phyloP scores from a whole-genome alignment of 129 eudicot species.

The Ambrosia trifida region DNA sequence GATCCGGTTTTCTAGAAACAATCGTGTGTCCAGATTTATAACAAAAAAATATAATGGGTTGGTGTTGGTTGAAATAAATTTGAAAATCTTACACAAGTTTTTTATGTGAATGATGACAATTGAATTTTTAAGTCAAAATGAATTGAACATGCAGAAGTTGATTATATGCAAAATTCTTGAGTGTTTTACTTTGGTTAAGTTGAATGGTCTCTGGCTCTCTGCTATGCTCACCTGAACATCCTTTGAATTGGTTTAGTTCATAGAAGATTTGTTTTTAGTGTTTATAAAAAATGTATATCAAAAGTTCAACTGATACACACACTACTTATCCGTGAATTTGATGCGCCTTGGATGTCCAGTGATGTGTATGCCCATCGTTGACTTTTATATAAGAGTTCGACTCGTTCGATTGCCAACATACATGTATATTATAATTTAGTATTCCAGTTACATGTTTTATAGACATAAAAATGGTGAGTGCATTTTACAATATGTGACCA shows the following conservation, averaged over 20 bases:
- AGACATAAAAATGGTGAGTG: too few relatives aligned
- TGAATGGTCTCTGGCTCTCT: conserved; percentile 17
- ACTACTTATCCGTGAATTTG: not conserved
- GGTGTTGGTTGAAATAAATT: not conserved
- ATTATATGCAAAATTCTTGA: conserved; percentile 12
- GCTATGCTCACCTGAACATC: conserved; percentile 27
- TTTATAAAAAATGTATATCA: conserved; percentile 21
- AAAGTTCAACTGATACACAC: not conserved
- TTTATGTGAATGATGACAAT: not conserved
- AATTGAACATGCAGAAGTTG: not conserved
- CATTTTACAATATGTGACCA: too few relatives aligned
- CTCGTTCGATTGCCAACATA: not conserved
- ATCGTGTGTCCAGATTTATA: too few relatives aligned
- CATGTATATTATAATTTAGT: too few relatives aligned
- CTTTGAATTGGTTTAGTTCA: not conserved
- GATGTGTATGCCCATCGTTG: not conserved
- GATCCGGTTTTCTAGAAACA: not conserved
- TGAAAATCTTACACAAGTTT: not conserved
- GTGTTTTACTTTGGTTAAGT: conserved; percentile 27
- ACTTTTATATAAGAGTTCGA: not conserved
- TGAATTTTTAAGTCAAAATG: conserved; percentile 7
- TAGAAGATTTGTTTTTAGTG: not conserved
- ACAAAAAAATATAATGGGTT: too few relatives aligned
- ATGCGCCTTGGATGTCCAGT: not conserved
- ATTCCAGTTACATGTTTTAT: too few relatives aligned